Evolutionary conservation across 768 basidiomycete species (phyloP).

Genomic region (Albatrellus ellisii): DNA sequence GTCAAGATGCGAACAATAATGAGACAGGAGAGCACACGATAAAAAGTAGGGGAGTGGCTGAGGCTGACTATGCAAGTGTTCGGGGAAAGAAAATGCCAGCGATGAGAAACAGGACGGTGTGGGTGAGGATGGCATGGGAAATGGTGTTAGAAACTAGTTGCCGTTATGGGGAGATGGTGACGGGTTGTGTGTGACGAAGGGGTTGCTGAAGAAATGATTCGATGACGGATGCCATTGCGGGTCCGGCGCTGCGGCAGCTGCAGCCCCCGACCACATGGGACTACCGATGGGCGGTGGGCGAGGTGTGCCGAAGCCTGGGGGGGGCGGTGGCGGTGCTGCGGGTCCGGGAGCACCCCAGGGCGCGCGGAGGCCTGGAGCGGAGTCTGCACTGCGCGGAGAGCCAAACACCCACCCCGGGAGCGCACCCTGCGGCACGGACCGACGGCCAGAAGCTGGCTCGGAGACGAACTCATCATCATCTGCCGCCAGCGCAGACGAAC

Average conservation of each 20-base stretch:
- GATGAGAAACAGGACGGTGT: too few species aligned
- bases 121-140: too few species aligned
- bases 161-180: conserved; percentile 33
- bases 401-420: conserved; percentile 1
- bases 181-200: conserved; percentile 36
- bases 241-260: conserved; percentile 11
- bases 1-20: too few species aligned
- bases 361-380: conserved; percentile 1
- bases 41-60: too few species aligned
- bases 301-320: conserved; percentile 13
- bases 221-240: conserved; percentile 38
- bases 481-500: conserved; percentile 64
- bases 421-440: conserved; percentile 10
- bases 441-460: conserved; percentile 28
- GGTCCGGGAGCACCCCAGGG: conserved; percentile 5
- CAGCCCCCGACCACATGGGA: conserved; percentile 14
- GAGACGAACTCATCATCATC: conserved; percentile 73
- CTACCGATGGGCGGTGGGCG: conserved; percentile 13
- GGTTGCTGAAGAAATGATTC: conserved; percentile 29
- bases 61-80: too few species aligned
- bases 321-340: conserved; percentile 10
- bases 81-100: too few species aligned
- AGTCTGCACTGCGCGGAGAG: not conserved
- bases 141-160: conserved; percentile 13
- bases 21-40: too few species aligned